Evolutionary conservation across 1,284 basidiomycete species (phyloP).

Genomic region (Earliella scabrosa): DNA sequence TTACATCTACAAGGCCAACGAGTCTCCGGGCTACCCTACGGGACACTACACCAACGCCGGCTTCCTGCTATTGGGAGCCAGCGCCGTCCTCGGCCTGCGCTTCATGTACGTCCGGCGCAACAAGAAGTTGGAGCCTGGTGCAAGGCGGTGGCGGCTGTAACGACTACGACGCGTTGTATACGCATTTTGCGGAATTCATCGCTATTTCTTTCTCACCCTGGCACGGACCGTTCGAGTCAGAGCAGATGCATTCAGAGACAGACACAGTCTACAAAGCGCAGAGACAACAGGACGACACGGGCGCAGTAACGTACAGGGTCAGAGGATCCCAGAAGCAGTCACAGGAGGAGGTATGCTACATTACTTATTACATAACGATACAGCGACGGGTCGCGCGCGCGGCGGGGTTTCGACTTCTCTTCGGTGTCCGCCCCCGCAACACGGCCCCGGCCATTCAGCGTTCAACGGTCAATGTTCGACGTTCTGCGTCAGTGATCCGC

Average conservation of each 20-base stretch:
- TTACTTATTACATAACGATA: constrained; percentile 1
- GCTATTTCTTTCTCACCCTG: not conserved
- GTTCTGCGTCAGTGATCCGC: no score
- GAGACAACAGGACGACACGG: not conserved
- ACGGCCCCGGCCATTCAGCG: no score
- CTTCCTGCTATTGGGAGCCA: constrained; percentile 32
- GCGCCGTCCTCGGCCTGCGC: constrained; percentile 25
- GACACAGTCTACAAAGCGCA: not conserved
- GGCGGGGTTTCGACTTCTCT: no score
- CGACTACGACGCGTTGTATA: not conserved
- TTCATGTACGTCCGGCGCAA: constrained; percentile 27
- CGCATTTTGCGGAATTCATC: not conserved
- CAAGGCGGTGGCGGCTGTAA: constrained; percentile 26
- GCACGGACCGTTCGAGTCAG: not conserved
- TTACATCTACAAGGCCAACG: constrained; percentile 42
- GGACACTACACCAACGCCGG: constrained; percentile 43
- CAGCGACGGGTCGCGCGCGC: no score
- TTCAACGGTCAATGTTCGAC: no score
- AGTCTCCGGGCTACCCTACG: constrained; percentile 39
- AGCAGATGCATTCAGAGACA: not conserved
- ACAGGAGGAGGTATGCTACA: not conserved
- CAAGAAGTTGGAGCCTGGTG: constrained; percentile 13
- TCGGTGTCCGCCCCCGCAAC: no score
- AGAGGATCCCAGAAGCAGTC: not conserved
- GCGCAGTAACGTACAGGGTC: not conserved